phyloP scores from a whole-genome alignment of 176 grass and related monocot genomes.

The Juncus effusus region DNA sequence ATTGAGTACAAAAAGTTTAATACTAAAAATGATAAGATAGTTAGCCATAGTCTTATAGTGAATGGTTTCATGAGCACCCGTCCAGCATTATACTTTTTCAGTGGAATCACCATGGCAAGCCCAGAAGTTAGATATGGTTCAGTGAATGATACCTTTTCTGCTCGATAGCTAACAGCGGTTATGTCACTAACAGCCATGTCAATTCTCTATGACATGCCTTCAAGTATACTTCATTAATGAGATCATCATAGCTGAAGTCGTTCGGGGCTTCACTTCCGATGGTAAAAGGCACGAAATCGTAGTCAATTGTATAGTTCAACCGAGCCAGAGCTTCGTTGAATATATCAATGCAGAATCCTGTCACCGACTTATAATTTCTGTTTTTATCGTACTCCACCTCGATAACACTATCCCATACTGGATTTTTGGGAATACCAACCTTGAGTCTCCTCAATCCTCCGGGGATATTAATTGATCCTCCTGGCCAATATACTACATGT shows the following conservation, averaged over 20 bases:
- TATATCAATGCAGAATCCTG: slow-evolving; percentile 32
- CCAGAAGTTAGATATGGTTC: slow-evolving; percentile 29
- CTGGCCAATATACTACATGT: slow-evolving; percentile 29
- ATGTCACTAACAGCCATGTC: slow-evolving; percentile 31
- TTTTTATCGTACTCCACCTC: neutral
- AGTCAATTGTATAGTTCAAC: slow-evolving; percentile 9
- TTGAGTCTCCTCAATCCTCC: slow-evolving; percentile 25
- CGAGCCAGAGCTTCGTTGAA: slow-evolving; percentile 1
- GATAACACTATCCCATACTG: neutral
- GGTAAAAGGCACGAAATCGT: slow-evolving; percentile 15
- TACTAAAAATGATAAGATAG: neutral
- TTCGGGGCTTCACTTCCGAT: neutral
- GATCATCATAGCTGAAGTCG: slow-evolving; percentile 15
- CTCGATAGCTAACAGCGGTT: slow-evolving; percentile 13
- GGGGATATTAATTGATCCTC: slow-evolving; percentile 1
- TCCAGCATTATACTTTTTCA: neutral
- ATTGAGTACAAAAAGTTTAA: neutral
- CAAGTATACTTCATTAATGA: slow-evolving; percentile 12
- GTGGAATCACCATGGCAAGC: slow-evolving; percentile 24
- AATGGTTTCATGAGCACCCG: slow-evolving; percentile 20
- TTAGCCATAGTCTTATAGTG: slow-evolving; percentile 3
- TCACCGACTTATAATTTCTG: neutral
- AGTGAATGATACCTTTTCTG: slow-evolving; percentile 21
- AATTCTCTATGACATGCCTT: slow-evolving; percentile 20
- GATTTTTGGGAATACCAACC: slow-evolving; percentile 23